These are phyloP conservation scores for Bjerkandera adusta DNA, from an alignment of 1,284 basidiomycete genomes.

Conservation along the genomic window DNA sequence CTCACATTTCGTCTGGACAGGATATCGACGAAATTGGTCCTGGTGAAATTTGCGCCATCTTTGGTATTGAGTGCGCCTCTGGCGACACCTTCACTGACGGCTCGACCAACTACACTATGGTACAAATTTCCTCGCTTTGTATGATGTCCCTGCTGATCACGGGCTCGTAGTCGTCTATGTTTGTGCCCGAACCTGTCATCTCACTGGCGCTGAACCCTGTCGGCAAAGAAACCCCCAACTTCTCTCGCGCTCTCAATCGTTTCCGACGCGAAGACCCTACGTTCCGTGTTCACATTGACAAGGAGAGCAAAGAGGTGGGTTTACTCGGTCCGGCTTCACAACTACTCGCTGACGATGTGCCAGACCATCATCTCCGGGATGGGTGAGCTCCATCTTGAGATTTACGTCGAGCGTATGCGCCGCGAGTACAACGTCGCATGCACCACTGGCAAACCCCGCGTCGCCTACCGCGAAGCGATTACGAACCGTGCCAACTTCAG, in stretches of 20 bases:
- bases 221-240: constrained; percentile 92
- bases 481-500: constrained; percentile 80
- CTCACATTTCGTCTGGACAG: constrained; percentile 38
- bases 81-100: constrained; percentile 99
- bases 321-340: not conserved
- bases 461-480: constrained; percentile 97
- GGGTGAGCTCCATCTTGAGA: constrained; percentile 98
- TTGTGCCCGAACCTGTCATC: constrained; percentile 97
- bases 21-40: constrained; percentile 94
- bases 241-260: constrained; percentile 94
- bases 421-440: constrained; percentile 97
- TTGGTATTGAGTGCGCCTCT: constrained; percentile 97
- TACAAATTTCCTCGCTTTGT: constrained; percentile 32
- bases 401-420: constrained; percentile 99
- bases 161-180: constrained; percentile 87
- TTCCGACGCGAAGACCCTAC: constrained; percentile 99
- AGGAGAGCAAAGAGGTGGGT: constrained; percentile 87
- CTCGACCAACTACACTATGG: constrained; percentile 85
- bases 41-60: constrained; percentile 99
- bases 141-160: not conserved
- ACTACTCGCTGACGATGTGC: constrained; percentile 5
- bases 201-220: constrained; percentile 92
- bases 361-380: constrained; percentile 99
- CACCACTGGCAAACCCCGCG: constrained; percentile 93
- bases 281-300: constrained; percentile 95